A percentile compares a stretch with the other conserved stretches of the same genome.
These are phyloP conservation scores for Polychaeton citri DNA, from an alignment of 2,329 filamentous ascomycete species.

Conservation along the genomic window DNA sequence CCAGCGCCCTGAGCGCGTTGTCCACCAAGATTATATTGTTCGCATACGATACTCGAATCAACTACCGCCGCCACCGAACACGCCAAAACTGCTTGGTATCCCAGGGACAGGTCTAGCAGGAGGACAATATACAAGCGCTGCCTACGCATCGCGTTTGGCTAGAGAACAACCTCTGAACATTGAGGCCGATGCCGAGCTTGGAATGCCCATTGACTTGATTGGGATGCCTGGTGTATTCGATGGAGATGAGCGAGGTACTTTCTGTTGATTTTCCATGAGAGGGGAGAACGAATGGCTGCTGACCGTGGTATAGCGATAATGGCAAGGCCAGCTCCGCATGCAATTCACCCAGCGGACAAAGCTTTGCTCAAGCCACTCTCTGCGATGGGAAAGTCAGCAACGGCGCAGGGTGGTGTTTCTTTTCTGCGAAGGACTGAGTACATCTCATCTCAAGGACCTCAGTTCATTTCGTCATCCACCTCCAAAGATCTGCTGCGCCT, in stretches of 20 bases:
- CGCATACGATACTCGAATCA: conserved; percentile 92
- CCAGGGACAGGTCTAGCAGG: conserved; percentile 81
- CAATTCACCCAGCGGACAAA: conserved; percentile 71
- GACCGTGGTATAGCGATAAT: conserved; percentile 30
- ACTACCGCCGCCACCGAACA: conserved; percentile 82
- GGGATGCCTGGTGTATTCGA: conserved; percentile 92
- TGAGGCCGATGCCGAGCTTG: conserved; percentile 91
- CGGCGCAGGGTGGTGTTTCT: conserved; percentile 64
- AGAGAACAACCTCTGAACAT: conserved; percentile 91
- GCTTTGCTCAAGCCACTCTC: conserved; percentile 71
- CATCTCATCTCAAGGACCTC: conserved; percentile 48
- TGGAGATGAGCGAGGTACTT: conserved; percentile 79
- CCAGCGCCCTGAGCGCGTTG: conserved; percentile 23
- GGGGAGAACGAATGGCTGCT: too few species aligned
- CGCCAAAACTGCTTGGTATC: conserved; percentile 93
- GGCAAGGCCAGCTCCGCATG: conserved; percentile 56
- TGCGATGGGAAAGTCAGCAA: conserved; percentile 71
- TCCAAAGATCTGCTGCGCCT: conserved; percentile 36
- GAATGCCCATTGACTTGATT: conserved; percentile 91
- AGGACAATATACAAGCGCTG: conserved; percentile 78
- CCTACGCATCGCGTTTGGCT: conserved; percentile 77
- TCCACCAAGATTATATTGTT: conserved; percentile 94
- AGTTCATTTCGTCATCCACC: conserved; percentile 39
- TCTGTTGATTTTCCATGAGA: too few species aligned
- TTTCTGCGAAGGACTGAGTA: conserved; percentile 96